A percentile compares a stretch with the other conserved stretches of the same genome.
Evolutionary conservation across 148 eudicot genomes (phyloP).

Genomic region (Fagopyrum tataricum): DNA sequence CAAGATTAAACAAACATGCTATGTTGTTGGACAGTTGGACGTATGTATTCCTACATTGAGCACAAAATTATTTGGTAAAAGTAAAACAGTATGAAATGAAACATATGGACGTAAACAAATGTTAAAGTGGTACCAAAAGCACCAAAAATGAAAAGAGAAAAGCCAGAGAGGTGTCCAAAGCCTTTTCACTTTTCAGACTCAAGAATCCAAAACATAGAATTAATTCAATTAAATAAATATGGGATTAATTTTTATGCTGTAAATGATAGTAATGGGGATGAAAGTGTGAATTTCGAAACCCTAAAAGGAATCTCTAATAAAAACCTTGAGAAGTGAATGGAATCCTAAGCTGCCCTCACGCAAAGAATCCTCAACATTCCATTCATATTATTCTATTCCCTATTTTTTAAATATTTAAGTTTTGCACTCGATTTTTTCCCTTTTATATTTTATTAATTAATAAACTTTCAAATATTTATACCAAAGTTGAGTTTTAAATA

Average conservation of each 20-base stretch:
- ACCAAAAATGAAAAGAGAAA: background rate
- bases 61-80: background rate
- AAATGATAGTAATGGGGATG: background rate
- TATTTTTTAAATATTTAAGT: too few relatives aligned
- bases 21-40: too few relatives aligned
- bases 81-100: background rate
- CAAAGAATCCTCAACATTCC: background rate
- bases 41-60: background rate
- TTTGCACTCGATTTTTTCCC: too few relatives aligned
- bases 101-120: conserved; percentile 3
- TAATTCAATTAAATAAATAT: background rate
- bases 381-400: background rate
- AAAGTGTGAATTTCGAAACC: background rate
- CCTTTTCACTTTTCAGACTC: conserved; percentile 11
- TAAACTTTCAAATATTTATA: too few relatives aligned
- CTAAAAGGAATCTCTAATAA: background rate
- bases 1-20: too few relatives aligned
- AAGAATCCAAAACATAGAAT: background rate
- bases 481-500: too few relatives aligned
- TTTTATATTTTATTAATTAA: too few relatives aligned
- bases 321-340: background rate
- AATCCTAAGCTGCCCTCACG: conserved; percentile 2
- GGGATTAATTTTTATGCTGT: background rate
- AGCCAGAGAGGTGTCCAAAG: conserved; percentile 9
- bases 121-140: conserved; percentile 9